Evolutionary conservation across 805 yeast genomes (phyloP).

Genomic region (Grigorovia humatica): DNA sequence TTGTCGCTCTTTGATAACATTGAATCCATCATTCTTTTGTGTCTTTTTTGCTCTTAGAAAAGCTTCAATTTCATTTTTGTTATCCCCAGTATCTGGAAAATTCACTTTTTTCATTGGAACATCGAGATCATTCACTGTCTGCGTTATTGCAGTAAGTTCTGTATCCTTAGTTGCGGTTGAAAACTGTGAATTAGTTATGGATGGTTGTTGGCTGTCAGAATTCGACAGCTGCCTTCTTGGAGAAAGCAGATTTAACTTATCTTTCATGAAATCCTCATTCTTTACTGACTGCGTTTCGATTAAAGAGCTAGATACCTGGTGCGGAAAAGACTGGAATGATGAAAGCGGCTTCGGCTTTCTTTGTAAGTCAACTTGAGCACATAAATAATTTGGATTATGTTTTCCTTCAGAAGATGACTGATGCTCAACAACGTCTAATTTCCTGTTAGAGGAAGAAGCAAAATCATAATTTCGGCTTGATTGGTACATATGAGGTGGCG

Average conservation of each 20-base stretch:
- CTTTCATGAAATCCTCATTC: not conserved
- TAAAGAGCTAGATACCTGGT: not conserved
- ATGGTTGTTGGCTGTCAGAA: conserved; percentile 12
- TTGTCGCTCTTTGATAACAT: conserved; percentile 10
- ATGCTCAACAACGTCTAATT: not conserved
- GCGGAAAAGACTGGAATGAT: conserved; percentile 15
- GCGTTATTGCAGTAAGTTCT: conserved; percentile 7
- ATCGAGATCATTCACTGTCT: not conserved
- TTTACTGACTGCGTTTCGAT: not conserved
- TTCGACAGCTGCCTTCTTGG: conserved; percentile 21
- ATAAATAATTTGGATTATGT: no score
- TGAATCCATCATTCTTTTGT: not conserved
- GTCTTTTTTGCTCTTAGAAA: not conserved
- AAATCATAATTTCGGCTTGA: no score
- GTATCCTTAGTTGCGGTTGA: conserved; percentile 16
- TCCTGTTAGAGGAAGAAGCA: no score
- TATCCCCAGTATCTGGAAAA: not conserved
- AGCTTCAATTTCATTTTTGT: not conserved
- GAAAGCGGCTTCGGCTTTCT: conserved; percentile 13
- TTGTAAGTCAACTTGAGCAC: not conserved
- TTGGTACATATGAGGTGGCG: conserved; percentile 1
- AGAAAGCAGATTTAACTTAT: conserved; percentile 6
- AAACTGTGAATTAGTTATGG: conserved; percentile 21
- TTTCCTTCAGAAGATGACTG: not conserved
- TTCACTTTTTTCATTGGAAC: not conserved